These are phyloP conservation scores for Mayamaea pseudoterrestris DNA, from an alignment of 108 stramenopile species.

Conservation along the genomic window DNA sequence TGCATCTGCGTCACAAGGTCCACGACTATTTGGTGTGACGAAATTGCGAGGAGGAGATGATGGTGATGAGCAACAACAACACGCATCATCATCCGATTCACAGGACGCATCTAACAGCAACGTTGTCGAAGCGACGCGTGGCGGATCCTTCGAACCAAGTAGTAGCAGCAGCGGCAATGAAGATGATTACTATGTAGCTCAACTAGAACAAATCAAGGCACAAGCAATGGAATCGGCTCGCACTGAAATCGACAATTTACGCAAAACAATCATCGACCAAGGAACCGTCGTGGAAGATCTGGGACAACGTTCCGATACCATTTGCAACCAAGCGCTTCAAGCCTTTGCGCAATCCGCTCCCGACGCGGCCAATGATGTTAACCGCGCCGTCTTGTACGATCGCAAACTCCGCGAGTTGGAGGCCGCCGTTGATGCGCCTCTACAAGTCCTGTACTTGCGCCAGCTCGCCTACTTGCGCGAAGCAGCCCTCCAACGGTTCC, in stretches of 20 bases:
- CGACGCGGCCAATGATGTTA: conserved; percentile 47
- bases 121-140: too few species aligned
- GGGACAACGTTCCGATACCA: conserved; percentile 77
- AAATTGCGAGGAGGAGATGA: too few species aligned
- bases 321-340: conserved; percentile 84
- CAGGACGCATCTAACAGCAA: too few species aligned
- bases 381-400: conserved; percentile 67
- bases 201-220: conserved; percentile 3
- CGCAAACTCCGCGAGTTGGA: conserved; percentile 82
- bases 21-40: too few species aligned
- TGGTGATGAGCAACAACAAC: too few species aligned
- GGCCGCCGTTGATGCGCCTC: conserved; percentile 73
- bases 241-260: conserved; percentile 56
- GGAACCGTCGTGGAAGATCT: conserved; percentile 53
- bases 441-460: conserved; percentile 83
- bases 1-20: too few species aligned
- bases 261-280: conserved; percentile 63
- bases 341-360: conserved; percentile 81
- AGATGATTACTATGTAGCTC: background rate
- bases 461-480: conserved; percentile 82
- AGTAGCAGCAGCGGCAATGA: too few species aligned
- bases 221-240: conserved; percentile 1
- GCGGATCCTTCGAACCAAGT: too few species aligned
- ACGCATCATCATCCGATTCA: too few species aligned
- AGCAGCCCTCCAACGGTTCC: conserved; percentile 75